Evolutionary conservation across 164 flowering plant species (phyloP).

Genomic region (Piper betle): DNA sequence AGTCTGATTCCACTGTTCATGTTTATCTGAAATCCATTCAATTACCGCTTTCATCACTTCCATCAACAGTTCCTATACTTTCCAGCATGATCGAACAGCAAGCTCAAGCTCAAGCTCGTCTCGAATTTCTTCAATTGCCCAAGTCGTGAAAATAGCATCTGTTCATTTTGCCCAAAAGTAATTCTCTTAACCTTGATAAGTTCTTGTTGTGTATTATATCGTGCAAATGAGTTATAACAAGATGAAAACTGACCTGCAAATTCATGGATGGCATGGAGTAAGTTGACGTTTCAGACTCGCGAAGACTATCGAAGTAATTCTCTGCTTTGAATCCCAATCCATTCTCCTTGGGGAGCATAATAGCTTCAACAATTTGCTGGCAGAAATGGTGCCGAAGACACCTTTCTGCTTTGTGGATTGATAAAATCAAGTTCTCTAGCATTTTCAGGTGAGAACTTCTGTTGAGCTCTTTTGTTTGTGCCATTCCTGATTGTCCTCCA

Average conservation of each 20-base stretch:
- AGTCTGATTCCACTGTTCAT: slow-evolving; percentile 20
- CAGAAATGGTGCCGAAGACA: slow-evolving; percentile 25
- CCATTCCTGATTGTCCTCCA: slow-evolving; percentile 6
- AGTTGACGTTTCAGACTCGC: slow-evolving; percentile 8
- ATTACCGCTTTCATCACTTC: slow-evolving; percentile 35
- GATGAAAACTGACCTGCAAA: slow-evolving; percentile 33
- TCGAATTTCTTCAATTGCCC: slow-evolving; percentile 32
- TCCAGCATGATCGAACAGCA: slow-evolving; percentile 27
- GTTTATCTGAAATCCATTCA: slow-evolving; percentile 27
- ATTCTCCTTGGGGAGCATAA: slow-evolving; percentile 19
- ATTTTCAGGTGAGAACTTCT: slow-evolving; percentile 11
- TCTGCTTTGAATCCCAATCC: slow-evolving; percentile 10
- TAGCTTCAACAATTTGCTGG: slow-evolving; percentile 21
- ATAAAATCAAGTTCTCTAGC: slow-evolving; percentile 16
- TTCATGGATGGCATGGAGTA: slow-evolving; percentile 28
- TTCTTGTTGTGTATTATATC: too few relatives aligned
- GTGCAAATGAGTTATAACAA: too few relatives aligned
- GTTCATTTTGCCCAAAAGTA: slow-evolving; percentile 9
- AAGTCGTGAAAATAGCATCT: slow-evolving; percentile 45
- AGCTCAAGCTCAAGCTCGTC: too few relatives aligned
- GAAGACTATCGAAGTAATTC: slow-evolving; percentile 4
- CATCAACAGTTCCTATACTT: slow-evolving; percentile 24
- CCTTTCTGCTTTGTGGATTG: slow-evolving; percentile 21
- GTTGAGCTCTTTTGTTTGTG: slow-evolving; percentile 4
- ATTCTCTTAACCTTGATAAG: too few relatives aligned